A percentile compares a stretch with the other conserved stretches of the same genome.
Evolutionary conservation across 768 basidiomycete species (phyloP).

Genomic region (Xerocomellus amylosporus): DNA sequence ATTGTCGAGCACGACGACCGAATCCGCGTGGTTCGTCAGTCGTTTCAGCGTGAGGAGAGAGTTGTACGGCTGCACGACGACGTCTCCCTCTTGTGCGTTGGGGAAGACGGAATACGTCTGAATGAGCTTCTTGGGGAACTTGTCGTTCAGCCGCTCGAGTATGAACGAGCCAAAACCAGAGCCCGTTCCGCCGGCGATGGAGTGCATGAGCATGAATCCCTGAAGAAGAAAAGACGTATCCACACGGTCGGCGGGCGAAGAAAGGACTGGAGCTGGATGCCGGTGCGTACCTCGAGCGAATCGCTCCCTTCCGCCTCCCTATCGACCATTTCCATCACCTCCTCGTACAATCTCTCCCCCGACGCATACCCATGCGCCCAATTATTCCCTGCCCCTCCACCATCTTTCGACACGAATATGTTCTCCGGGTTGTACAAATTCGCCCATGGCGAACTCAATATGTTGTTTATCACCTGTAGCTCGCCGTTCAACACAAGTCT

Average conservation of each 20-base stretch:
- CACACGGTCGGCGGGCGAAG: not conserved
- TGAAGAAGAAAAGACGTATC: constrained; percentile 30
- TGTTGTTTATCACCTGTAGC: constrained; percentile 90
- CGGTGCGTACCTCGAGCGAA: constrained; percentile 74
- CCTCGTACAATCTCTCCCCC: constrained; percentile 91
- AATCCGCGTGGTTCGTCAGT: constrained; percentile 93
- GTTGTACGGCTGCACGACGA: constrained; percentile 99
- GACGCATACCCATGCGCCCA: constrained; percentile 95
- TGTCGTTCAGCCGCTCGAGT: constrained; percentile 93
- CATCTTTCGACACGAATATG: constrained; percentile 92
- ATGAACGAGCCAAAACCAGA: constrained; percentile 98
- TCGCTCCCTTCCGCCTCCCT: constrained; percentile 98
- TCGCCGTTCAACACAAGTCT: not conserved
- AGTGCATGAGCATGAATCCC: constrained; percentile 99
- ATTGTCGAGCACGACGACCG: constrained; percentile 96
- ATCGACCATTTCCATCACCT: constrained; percentile 99
- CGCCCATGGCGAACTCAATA: constrained; percentile 83
- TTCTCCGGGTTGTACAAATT: constrained; percentile 95
- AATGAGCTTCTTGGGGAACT: constrained; percentile 97
- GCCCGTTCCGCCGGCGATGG: constrained; percentile 97
- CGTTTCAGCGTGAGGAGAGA: constrained; percentile 90
- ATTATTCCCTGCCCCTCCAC: constrained; percentile 99
- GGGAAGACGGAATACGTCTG: constrained; percentile 99
- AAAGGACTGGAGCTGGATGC: not conserved
- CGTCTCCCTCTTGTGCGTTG: constrained; percentile 88